phyloP scores from a whole-genome alignment of 441 rosid genomes.

The Gossypium davidsonii region DNA sequence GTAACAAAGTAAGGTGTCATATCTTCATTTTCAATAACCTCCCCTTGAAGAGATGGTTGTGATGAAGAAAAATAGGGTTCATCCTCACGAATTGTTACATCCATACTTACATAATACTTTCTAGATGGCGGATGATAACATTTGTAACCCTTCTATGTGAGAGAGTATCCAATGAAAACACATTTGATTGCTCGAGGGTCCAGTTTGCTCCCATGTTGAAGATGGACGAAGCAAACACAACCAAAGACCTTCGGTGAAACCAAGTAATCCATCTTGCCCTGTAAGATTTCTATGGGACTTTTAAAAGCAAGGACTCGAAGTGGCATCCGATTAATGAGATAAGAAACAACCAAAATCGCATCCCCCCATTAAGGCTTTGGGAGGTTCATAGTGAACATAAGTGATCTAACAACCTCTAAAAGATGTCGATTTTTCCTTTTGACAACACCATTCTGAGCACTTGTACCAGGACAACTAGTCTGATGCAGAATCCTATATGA shows the following conservation, averaged over 20 bases:
- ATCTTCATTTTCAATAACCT: no score
- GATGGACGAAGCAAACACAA: neutral
- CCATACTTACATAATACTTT: no score
- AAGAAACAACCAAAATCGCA: neutral
- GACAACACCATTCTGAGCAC: neutral
- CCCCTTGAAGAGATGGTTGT: no score
- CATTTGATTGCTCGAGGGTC: neutral
- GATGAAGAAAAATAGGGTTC: no score
- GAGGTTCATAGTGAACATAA: neutral
- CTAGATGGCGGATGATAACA: neutral
- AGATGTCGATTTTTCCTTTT: neutral
- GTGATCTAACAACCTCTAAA: neutral
- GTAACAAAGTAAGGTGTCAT: no score
- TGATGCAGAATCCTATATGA: neutral
- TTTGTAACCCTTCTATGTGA: neutral
- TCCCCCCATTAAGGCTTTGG: neutral
- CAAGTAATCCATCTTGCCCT: neutral
- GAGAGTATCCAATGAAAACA: neutral
- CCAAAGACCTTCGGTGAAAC: neutral
- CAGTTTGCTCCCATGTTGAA: neutral
- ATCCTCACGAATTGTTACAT: no score
- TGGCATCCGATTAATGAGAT: neutral
- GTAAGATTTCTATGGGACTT: neutral
- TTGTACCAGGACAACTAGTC: neutral
- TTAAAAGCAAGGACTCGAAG: neutral